Conservation (phyloP, 164 flowering plant species). For the Sedum album region DNA sequence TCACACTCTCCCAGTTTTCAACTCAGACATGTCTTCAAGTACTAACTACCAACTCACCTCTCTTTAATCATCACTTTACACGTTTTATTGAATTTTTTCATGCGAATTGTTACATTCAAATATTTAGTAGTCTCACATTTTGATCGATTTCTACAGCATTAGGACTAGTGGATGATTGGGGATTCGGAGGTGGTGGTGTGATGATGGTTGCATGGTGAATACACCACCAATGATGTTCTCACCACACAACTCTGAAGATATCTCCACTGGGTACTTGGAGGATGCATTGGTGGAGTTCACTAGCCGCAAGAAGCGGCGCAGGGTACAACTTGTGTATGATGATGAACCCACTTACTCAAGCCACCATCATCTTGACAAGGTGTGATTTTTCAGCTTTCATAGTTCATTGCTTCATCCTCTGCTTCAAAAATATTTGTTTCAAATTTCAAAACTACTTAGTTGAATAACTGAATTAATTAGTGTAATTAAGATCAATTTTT, state of each 20-base stretch:
- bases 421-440: neutral
- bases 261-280: slow-evolving; percentile 55
- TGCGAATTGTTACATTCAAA: neutral
- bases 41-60: slow-evolving; percentile 3
- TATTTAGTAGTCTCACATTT: neutral
- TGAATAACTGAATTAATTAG: neutral
- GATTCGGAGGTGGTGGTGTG: neutral
- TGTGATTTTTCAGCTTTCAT: neutral
- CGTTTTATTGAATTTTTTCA: neutral
- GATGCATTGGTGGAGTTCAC: slow-evolving; percentile 53
- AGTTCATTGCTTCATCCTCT: neutral
- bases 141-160: no score
- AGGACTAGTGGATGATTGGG: neutral
- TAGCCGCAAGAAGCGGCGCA: slow-evolving; percentile 36
- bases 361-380: slow-evolving; percentile 18
- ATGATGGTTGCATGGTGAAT: neutral
- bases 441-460: neutral
- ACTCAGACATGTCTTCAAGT: slow-evolving; percentile 51
- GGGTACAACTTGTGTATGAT: slow-evolving; percentile 16
- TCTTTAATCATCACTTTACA: slow-evolving; percentile 4
- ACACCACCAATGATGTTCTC: slow-evolving; percentile 1
- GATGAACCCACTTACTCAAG: neutral
- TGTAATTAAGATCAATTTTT: neutral
- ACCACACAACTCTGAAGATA: slow-evolving; percentile 11
- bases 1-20: slow-evolving; percentile 41